These are phyloP conservation scores for Suhomyces vadensis DNA, from an alignment of 805 yeast genomes.

Conservation along the genomic window DNA sequence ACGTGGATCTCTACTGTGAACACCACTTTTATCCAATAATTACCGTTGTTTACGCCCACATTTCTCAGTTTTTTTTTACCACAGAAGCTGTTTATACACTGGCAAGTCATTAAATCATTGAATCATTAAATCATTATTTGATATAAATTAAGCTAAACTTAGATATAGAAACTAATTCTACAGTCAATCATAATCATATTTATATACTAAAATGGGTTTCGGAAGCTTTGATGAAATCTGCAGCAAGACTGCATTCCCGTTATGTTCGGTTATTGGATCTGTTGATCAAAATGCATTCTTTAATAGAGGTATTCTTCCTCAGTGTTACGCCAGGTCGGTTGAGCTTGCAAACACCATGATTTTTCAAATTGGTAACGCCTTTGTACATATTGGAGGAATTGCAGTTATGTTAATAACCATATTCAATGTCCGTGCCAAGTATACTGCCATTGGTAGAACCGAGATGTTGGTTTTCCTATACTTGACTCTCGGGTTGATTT, in stretches of 20 bases:
- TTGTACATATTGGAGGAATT: slow-evolving; percentile 77
- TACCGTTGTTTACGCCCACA: too few relatives aligned
- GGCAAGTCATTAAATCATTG: too few relatives aligned
- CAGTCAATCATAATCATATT: too few relatives aligned
- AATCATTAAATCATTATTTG: not conserved
- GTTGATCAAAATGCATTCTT: slow-evolving; percentile 32
- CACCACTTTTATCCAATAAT: too few relatives aligned
- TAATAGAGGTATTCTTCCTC: slow-evolving; percentile 65
- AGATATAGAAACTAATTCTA: not conserved
- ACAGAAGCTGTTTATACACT: too few relatives aligned
- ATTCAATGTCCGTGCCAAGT: slow-evolving; percentile 76
- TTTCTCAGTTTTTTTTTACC: too few relatives aligned
- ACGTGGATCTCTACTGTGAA: too few relatives aligned
- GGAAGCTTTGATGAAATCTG: slow-evolving; percentile 70
- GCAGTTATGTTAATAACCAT: slow-evolving; percentile 66
- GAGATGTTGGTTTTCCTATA: slow-evolving; percentile 80
- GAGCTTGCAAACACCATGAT: slow-evolving; percentile 89
- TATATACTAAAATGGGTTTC: slow-evolving; percentile 50
- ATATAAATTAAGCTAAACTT: not conserved
- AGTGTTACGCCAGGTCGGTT: slow-evolving; percentile 83
- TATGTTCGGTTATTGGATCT: slow-evolving; percentile 74
- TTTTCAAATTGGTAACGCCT: slow-evolving; percentile 84
- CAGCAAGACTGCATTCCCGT: slow-evolving; percentile 66
- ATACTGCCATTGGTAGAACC: slow-evolving; percentile 90
- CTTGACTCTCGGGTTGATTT: slow-evolving; percentile 54